Percentiles rank a stretch among this genome's conserved stretches.
These are phyloP conservation scores for Saturnispora diversa DNA, from an alignment of 805 yeast genomes.

Conservation along the genomic window DNA sequence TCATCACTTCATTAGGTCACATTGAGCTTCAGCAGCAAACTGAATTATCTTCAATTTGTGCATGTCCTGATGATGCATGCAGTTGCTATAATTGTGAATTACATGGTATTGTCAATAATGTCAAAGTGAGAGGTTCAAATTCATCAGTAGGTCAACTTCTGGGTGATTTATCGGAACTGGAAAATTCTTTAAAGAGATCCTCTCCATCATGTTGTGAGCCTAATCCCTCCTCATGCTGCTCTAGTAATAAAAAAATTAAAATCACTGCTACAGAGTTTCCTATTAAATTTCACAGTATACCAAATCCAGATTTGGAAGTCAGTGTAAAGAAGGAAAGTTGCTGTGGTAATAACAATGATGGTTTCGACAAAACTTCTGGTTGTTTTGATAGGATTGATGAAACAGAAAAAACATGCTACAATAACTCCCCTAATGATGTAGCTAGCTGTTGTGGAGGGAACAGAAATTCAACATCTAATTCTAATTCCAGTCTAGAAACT, in stretches of 20 bases:
- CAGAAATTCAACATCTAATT: no score
- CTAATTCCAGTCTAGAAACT: no score
- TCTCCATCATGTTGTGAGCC: background rate
- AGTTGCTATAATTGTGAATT: conserved; percentile 29
- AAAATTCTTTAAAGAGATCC: background rate
- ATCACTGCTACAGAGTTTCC: conserved; percentile 5
- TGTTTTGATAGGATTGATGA: no score
- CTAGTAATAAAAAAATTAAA: background rate
- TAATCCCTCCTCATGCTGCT: background rate
- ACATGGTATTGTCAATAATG: conserved; percentile 29
- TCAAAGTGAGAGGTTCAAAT: conserved; percentile 14
- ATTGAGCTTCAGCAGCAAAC: conserved; percentile 20
- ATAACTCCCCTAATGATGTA: no score
- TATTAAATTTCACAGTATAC: background rate
- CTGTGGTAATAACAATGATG: background rate
- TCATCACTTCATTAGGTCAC: conserved; percentile 19
- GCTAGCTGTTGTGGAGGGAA: no score
- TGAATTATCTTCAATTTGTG: conserved; percentile 17
- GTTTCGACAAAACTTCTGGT: no score
- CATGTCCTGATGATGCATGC: conserved; percentile 28
- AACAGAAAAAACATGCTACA: no score
- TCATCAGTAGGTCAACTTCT: background rate
- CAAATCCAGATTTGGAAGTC: background rate
- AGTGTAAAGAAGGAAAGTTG: background rate
- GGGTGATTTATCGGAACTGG: background rate